A percentile compares a stretch with the other conserved stretches of the same genome.
These are phyloP conservation scores for Pseudopyricularia cyperi DNA, from an alignment of 2,329 filamentous ascomycete genomes.

Conservation along the genomic window DNA sequence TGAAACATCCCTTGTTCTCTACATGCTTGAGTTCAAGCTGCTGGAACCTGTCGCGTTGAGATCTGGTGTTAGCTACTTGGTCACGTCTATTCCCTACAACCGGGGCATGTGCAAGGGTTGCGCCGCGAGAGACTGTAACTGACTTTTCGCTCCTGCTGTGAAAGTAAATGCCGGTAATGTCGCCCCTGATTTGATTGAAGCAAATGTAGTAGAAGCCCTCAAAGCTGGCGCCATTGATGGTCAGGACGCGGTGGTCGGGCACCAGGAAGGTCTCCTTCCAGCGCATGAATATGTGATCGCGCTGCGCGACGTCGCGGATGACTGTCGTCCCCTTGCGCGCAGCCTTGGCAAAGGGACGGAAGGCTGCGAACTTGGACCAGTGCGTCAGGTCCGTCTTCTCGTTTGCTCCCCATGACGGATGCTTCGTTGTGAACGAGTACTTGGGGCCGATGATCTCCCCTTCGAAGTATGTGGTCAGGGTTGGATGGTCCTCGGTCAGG, in stretches of 20 bases:
- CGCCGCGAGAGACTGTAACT: slow-evolving; percentile 21
- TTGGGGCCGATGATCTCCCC: slow-evolving; percentile 94
- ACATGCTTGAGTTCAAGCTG: slow-evolving; percentile 86
- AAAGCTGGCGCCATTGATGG: slow-evolving; percentile 88
- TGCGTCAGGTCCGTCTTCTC: slow-evolving; percentile 87
- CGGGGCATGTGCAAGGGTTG: not conserved
- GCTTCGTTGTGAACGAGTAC: slow-evolving; percentile 84
- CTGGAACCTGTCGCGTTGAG: slow-evolving; percentile 53
- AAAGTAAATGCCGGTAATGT: slow-evolving; percentile 90
- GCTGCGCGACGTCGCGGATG: slow-evolving; percentile 61
- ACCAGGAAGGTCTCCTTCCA: slow-evolving; percentile 99
- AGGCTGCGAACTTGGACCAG: slow-evolving; percentile 83
- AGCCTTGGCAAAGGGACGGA: slow-evolving; percentile 57
- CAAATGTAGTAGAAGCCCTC: slow-evolving; percentile 99
- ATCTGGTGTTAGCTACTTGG: not conserved
- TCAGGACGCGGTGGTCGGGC: slow-evolving; percentile 82
- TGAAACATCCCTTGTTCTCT: slow-evolving; percentile 69
- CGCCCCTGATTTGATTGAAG: slow-evolving; percentile 83
- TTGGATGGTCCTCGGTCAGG: slow-evolving; percentile 88
- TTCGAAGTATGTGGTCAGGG: slow-evolving; percentile 96
- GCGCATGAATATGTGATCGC: slow-evolving; percentile 92
- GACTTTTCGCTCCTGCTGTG: slow-evolving; percentile 97
- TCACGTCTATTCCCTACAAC: too few species aligned
- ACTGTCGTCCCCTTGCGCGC: slow-evolving; percentile 41
- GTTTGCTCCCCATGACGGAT: slow-evolving; percentile 81